Conservation (phyloP, 129 eudicot genomes). For the Pittosporum tobira region DNA sequence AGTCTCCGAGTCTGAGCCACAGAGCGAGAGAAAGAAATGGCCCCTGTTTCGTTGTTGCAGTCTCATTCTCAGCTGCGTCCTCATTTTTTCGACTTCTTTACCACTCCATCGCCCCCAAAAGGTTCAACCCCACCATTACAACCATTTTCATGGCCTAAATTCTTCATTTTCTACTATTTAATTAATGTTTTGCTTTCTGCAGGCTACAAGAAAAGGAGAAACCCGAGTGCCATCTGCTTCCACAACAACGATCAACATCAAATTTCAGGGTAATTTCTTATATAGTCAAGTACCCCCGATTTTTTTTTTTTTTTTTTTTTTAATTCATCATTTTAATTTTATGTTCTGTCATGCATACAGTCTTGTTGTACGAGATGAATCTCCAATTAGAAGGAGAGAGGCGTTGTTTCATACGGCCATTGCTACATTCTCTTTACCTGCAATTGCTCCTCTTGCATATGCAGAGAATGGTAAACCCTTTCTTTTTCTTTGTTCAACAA, state of each 20-base stretch:
- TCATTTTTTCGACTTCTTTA: constrained; percentile 18
- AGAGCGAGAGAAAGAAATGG: constrained; percentile 31
- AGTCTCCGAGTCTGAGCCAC: not conserved
- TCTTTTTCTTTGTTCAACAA: not conserved
- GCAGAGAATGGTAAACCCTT: constrained; percentile 40
- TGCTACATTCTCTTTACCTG: constrained; percentile 49
- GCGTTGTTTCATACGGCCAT: constrained; percentile 37
- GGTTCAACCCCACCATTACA: constrained; percentile 6
- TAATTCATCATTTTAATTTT: not conserved
- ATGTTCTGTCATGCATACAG: constrained; percentile 12
- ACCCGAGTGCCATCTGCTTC: constrained; percentile 32
- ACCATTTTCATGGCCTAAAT: not conserved
- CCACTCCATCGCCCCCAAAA: constrained; percentile 14
- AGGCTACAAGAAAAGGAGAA: constrained; percentile 34
- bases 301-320: not conserved
- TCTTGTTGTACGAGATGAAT: constrained; percentile 20
- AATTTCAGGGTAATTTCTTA: constrained; percentile 27
- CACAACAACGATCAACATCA: constrained; percentile 32
- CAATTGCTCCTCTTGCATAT: constrained; percentile 44
- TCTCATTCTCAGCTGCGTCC: constrained; percentile 29
- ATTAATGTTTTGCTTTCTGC: constrained; percentile 9
- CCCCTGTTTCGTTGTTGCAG: constrained; percentile 45
- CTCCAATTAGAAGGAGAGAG: constrained; percentile 53
- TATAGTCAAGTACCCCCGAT: not conserved
- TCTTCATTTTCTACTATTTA: not conserved